A percentile compares a stretch with the other conserved stretches of the same genome.
phyloP scores from a whole-genome alignment of 2,329 filamentous ascomycete species.

The Mycosphaerella arachidis region DNA sequence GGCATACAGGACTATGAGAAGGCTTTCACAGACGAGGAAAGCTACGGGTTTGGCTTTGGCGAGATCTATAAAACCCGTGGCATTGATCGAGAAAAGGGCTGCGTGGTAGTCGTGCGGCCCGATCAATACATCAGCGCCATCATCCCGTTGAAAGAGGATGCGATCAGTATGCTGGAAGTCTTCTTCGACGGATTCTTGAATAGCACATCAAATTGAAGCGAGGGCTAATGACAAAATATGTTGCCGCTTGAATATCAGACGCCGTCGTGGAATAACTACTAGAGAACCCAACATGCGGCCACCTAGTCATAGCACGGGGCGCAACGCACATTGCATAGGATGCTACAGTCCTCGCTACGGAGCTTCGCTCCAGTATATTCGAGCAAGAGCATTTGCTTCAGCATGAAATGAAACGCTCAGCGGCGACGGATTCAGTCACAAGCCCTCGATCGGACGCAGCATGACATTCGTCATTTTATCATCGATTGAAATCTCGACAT shows the following conservation, averaged over 20 bases:
- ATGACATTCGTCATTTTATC: background rate
- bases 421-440: no score
- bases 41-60: slow-evolving; percentile 34
- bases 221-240: no score
- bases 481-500: background rate
- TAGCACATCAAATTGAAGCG: background rate
- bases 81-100: slow-evolving; percentile 52
- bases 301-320: no score
- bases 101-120: slow-evolving; percentile 57
- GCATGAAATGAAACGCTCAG: no score
- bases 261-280: no score
- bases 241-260: no score
- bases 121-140: slow-evolving; percentile 59
- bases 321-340: no score
- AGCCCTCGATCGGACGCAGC: background rate
- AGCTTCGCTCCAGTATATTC: no score
- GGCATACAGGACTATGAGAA: slow-evolving; percentile 38
- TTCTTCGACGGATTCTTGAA: slow-evolving; percentile 32
- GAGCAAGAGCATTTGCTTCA: no score
- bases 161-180: slow-evolving; percentile 16
- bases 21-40: slow-evolving; percentile 45
- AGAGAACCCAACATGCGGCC: no score
- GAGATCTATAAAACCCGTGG: slow-evolving; percentile 55
- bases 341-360: no score
- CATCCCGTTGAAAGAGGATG: slow-evolving; percentile 25